Evolutionary conservation across 1,284 basidiomycete species (phyloP), one percentile per base, ranked within the genome.

Genomic region (Rhodotorula glutinis): DNA sequence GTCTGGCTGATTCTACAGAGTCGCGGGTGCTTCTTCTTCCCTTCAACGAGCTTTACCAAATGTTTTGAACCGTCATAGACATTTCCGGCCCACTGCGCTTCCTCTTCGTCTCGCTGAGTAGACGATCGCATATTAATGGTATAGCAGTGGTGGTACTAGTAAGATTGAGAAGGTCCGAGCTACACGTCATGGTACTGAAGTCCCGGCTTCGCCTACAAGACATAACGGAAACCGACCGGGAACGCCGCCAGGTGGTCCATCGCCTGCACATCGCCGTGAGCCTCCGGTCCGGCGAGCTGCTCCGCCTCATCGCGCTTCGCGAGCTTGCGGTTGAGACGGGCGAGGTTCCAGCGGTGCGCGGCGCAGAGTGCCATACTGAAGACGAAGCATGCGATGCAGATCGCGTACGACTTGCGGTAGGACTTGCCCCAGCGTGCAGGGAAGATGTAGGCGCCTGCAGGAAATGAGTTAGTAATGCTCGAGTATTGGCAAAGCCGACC

Each of bases 371-470:
- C 21, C 33, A 75, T 72, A 46, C 57, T 63, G 38, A 64, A n/a
- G 54, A 47, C 72, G 43, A 73, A 72, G 38, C n/a, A 41, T 19
- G 46, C 41, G 67, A 62, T 65, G 44, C 53, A 60, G 38, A 67
- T 67, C 14, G 46, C 66, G 49, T 62, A 71, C 4, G 60, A 63
- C 49, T 70, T 66, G 9, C n/a, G 23, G 62, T 70, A 73, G 19
- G 68, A 53, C 1, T 68, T 68, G 1, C 52, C 71, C 71, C 71
- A 73, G 14, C 14, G 3, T 27, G 47, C 47, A n/a, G 47, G 57
- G 66, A 74, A 84, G 33, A 56, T 46, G 47, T 66, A 66, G 16
- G 56, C 53, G 2, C 33, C 33, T 38, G 33, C 7, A 38, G 33
- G 33, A 38, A 11, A 38, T 38, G 11, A 38, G 33, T 38, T 11